Conservation (phyloP, 176 grass and related monocot genomes). For the Eragrostis curvula region DNA sequence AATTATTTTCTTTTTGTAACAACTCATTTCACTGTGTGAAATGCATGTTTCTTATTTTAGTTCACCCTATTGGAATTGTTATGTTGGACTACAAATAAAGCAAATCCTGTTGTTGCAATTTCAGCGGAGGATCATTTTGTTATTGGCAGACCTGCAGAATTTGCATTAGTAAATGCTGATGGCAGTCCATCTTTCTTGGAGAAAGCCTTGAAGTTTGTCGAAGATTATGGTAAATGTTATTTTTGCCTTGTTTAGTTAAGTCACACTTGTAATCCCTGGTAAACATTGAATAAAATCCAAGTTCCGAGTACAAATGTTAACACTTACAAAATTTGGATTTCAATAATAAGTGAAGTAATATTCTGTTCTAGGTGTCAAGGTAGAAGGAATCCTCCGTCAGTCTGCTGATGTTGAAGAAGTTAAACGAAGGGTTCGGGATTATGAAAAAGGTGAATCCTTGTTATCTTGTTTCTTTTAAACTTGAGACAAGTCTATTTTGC, state of each 20-base stretch:
- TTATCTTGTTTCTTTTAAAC: constrained; percentile 12
- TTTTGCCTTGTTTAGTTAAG: constrained; percentile 15
- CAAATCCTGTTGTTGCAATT: constrained; percentile 36
- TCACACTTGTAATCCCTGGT: not conserved
- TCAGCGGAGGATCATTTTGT: constrained; percentile 73
- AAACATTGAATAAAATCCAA: too few species aligned
- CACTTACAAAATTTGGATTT: not conserved
- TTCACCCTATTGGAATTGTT: too few species aligned
- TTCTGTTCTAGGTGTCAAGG: constrained; percentile 74
- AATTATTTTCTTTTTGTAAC: too few species aligned
- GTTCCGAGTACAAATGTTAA: not conserved
- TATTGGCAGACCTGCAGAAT: constrained; percentile 67
- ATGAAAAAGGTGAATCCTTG: constrained; percentile 84
- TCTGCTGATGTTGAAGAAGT: constrained; percentile 99
- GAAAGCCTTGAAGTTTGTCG: constrained; percentile 92
- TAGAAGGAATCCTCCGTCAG: constrained; percentile 94
- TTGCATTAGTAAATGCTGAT: constrained; percentile 82
- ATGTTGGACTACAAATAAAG: not conserved
- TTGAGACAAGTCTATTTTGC: too few species aligned
- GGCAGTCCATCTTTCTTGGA: constrained; percentile 93
- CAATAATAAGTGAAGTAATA: too few species aligned
- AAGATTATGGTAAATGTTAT: constrained; percentile 79
- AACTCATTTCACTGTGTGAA: too few species aligned
- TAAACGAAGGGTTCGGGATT: constrained; percentile 80
- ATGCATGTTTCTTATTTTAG: too few species aligned